A percentile compares a stretch with the other conserved stretches of the same genome.
phyloP scores from a whole-genome alignment of 2,329 filamentous ascomycete species.

The Colletotrichum horii region DNA sequence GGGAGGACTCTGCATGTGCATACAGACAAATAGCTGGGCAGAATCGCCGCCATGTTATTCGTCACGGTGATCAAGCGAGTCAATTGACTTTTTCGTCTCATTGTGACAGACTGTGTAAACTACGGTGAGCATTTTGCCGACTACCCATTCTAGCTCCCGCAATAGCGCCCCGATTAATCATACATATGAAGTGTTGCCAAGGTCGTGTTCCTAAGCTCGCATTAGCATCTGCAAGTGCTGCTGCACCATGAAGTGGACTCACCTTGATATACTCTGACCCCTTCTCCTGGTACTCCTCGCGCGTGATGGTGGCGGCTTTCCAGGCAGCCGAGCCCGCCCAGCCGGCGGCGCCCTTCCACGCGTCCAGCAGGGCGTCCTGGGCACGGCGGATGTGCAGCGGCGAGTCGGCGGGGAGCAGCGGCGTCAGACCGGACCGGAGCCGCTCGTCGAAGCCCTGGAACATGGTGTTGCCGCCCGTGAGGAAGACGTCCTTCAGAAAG shows the following conservation, averaged over 20 bases:
- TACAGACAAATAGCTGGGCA: not conserved
- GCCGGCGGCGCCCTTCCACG: conserved; percentile 89
- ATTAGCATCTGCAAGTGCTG: not conserved
- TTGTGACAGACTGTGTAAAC: not conserved
- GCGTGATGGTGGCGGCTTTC: conserved; percentile 71
- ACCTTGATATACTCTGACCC: conserved; percentile 93
- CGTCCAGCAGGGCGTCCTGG: conserved; percentile 79
- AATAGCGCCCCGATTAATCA: conserved; percentile 28
- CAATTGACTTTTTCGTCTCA: not conserved
- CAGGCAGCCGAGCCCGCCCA: conserved; percentile 74
- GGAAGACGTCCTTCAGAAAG: conserved; percentile 85
- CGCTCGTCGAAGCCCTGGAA: conserved; percentile 89
- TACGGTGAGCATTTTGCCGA: not conserved
- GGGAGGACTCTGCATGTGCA: not conserved
- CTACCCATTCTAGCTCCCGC: not conserved
- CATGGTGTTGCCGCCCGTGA: conserved; percentile 91
- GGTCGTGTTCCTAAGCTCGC: conserved; percentile 62
- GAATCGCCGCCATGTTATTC: not conserved
- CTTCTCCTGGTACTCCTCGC: conserved; percentile 89
- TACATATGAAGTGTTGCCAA: conserved; percentile 64
- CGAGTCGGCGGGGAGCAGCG: conserved; percentile 72
- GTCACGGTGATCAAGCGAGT: not conserved
- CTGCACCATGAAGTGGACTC: conserved; percentile 27
- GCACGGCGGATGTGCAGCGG: conserved; percentile 76
- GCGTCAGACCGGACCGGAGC: conserved; percentile 73